Evolutionary conservation across 1,139 yeast genomes (phyloP).

Genomic region (Scheffersomyces cryptocercus): DNA sequence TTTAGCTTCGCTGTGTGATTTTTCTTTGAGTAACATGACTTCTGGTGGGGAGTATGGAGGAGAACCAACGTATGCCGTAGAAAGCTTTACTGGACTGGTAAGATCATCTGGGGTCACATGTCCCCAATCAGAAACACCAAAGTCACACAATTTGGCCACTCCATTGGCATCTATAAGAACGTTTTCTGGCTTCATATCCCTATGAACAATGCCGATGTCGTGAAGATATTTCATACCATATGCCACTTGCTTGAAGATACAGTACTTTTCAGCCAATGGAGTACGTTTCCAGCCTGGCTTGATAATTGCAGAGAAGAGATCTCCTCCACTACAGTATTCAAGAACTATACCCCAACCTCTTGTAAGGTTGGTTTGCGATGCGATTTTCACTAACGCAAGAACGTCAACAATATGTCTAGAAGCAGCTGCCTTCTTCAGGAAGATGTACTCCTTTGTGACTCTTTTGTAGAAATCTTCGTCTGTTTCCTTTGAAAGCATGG

Average conservation of each 20-base stretch:
- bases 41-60: slow-evolving; percentile 85
- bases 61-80: slow-evolving; percentile 64
- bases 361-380: slow-evolving; percentile 52
- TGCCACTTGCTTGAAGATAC: slow-evolving; percentile 61
- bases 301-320: slow-evolving; percentile 45
- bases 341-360: slow-evolving; percentile 80
- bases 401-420: slow-evolving; percentile 63
- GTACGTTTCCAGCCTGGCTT: slow-evolving; percentile 52
- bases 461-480: slow-evolving; percentile 68
- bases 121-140: slow-evolving; percentile 71
- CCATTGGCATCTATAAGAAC: slow-evolving; percentile 58
- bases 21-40: slow-evolving; percentile 55
- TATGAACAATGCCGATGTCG: slow-evolving; percentile 58
- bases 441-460: slow-evolving; percentile 62
- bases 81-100: slow-evolving; percentile 43
- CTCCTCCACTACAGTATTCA: slow-evolving; percentile 63
- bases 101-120: slow-evolving; percentile 59
- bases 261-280: slow-evolving; percentile 50
- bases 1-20: slow-evolving; percentile 35
- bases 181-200: slow-evolving; percentile 70
- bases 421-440: slow-evolving; percentile 52
- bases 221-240: slow-evolving; percentile 58
- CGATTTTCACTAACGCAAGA: slow-evolving; percentile 56
- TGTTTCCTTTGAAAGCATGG: slow-evolving; percentile 58
- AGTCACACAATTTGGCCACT: slow-evolving; percentile 69